These are phyloP conservation scores for Clonostachys sp. DNA, from an alignment of 2,329 filamentous ascomycete genomes.

Conservation along the genomic window DNA sequence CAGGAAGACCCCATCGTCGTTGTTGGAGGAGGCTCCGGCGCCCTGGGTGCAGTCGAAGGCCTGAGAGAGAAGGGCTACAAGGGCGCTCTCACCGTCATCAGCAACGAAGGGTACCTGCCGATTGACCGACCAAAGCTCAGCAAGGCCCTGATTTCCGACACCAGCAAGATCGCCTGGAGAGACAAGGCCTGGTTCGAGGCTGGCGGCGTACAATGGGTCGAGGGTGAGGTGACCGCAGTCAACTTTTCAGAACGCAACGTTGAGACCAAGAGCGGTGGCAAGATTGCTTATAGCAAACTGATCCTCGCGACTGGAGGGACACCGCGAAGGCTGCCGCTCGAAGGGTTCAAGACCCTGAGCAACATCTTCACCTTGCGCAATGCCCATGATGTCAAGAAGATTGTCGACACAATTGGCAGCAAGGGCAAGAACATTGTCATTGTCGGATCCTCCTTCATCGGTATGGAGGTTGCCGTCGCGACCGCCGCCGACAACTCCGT, in stretches of 20 bases:
- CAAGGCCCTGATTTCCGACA: conserved; percentile 83
- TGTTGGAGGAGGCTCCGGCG: conserved; percentile 82
- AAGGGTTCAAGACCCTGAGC: conserved; percentile 78
- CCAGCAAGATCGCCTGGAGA: conserved; percentile 72
- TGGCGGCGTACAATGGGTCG: conserved; percentile 51
- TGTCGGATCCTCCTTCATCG: conserved; percentile 92
- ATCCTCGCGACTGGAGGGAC: conserved; percentile 85
- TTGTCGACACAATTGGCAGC: conserved; percentile 74
- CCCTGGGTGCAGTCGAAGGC: conserved; percentile 76
- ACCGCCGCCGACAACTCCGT: conserved; percentile 76
- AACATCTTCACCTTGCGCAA: conserved; percentile 85
- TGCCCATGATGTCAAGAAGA: conserved; percentile 72
- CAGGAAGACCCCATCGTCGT: conserved; percentile 70
- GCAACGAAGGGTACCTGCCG: conserved; percentile 77
- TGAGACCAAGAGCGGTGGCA: conserved; percentile 67
- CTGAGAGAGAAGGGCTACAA: conserved; percentile 77
- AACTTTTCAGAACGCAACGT: conserved; percentile 74
- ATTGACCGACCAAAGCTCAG: conserved; percentile 95
- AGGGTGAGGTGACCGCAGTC: conserved; percentile 65
- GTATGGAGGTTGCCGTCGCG: conserved; percentile 93
- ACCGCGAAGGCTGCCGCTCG: conserved; percentile 69
- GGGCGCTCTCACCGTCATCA: conserved; percentile 77
- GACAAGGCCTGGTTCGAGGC: conserved; percentile 72
- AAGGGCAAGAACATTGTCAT: conserved; percentile 90
- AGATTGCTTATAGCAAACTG: conserved; percentile 78